These are phyloP conservation scores for Naegleria gruberi DNA, from an alignment of 208 protist species.

Conservation along the genomic window DNA sequence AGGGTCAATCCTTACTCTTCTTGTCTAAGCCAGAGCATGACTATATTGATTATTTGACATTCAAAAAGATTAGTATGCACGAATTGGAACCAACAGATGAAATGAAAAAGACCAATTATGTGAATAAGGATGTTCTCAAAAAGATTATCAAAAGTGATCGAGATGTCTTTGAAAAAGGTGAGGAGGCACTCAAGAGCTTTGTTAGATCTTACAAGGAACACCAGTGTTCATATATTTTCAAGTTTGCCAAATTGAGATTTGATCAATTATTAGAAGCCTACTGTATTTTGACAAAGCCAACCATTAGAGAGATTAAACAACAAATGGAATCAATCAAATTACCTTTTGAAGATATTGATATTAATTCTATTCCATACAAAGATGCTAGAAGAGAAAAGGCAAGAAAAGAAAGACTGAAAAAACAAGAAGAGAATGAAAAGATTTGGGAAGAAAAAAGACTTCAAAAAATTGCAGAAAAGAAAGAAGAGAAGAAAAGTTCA, in stretches of 20 bases:
- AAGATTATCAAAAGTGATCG: conserved; percentile 44
- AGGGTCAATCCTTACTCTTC: conserved; percentile 79
- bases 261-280: background rate
- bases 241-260: conserved; percentile 56
- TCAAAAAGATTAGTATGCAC: conserved; percentile 72
- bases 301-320: background rate
- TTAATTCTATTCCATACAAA: background rate
- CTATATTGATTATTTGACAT: conserved; percentile 77
- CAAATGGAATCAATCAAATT: background rate
- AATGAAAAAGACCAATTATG: conserved; percentile 37
- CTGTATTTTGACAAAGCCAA: background rate
- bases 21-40: conserved; percentile 78
- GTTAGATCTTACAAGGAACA: conserved; percentile 86
- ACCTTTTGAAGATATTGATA: background rate
- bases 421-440: background rate
- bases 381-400: background rate
- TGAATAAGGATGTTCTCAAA: conserved; percentile 37
- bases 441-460: background rate
- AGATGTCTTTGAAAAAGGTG: conserved; percentile 56
- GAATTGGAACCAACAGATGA: conserved; percentile 35
- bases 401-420: background rate
- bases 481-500: background rate
- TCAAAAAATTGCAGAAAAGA: background rate
- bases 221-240: conserved; percentile 81
- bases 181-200: conserved; percentile 75